Percentiles rank a stretch among this genome's conserved stretches.
Conservation (phyloP, 441 rosid species). For the Erysimum pusillum region DNA sequence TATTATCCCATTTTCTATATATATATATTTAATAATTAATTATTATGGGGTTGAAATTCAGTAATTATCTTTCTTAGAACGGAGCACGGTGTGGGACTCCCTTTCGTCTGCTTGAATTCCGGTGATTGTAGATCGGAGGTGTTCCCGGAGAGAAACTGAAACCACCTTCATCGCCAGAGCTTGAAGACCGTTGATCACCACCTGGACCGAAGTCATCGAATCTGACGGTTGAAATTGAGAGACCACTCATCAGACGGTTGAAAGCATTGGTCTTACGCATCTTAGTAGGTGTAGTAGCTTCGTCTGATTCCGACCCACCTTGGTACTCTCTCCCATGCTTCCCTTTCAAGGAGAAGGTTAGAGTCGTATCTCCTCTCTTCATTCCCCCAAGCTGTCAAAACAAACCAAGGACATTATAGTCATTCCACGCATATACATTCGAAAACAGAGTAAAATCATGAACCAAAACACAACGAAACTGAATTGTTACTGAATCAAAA, state of each 20-base stretch:
- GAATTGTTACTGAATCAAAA: no score
- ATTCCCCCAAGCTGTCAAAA: constrained; percentile 77
- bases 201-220: constrained; percentile 37
- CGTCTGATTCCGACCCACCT: constrained; percentile 69
- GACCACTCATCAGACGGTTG: constrained; percentile 70
- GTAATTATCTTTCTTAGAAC: constrained; percentile 41
- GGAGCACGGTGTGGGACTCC: constrained; percentile 90
- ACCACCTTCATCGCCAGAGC: constrained; percentile 66
- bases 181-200: constrained; percentile 50
- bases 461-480: no score
- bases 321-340: constrained; percentile 58
- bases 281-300: constrained; percentile 75
- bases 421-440: no score
- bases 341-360: constrained; percentile 59
- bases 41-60: constrained; percentile 31
- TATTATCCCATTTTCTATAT: constrained; percentile 26
- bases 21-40: constrained; percentile 30
- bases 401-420: constrained; percentile 19
- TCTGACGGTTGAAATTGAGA: constrained; percentile 53
- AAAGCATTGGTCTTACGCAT: constrained; percentile 63
- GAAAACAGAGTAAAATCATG: no score
- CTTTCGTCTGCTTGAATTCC: constrained; percentile 79
- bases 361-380: constrained; percentile 59
- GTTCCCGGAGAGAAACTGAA: constrained; percentile 67
- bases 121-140: constrained; percentile 72